Evolutionary conservation across 2,329 filamentous ascomycete genomes (phyloP), one percentile per base, ranked within the genome.

Genomic region (Aspergillus sp.): DNA sequence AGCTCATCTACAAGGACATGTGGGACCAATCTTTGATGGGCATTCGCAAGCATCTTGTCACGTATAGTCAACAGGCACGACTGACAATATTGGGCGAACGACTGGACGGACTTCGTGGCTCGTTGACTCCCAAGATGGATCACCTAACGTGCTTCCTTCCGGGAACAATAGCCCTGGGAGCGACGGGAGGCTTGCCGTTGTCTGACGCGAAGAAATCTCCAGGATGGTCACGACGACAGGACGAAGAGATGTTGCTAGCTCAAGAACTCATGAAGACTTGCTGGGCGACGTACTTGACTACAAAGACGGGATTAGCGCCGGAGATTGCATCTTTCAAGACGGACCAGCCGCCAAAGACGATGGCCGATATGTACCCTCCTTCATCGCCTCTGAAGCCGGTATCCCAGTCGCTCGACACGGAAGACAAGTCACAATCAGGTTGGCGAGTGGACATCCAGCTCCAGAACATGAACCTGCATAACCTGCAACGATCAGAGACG

Each of bases 131-230:
- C 20, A 98, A 98, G 71, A 97, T 98, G 90, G 93, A 98, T 63
- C 93, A 98, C 63, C 77, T 97, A 4, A 91, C 95, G 33, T 98
- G 93, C 72, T 98, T 98, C 76, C 85, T 96, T 81, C 90, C 91
- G 0, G 93, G 93, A 7, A 96, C 91, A 3, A 95, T 98, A 60
- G 91, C 91, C 0, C 78, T 98, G 1, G 90, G 81, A 0, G 88
- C 83, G 0, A 98, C 93, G 0, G 86, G 83, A 32, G 93, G 93
- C 1, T 68, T 86, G 30, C 80, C 85, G 0, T 81, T 95, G 50
- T 76, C 79, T 1, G 82, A 90, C 62, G 91, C 91, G 10, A 84
- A 81, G 56, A 85, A 86, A 64, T 74, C 80, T 1, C 73, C 82
- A 0, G 78, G 74, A 6, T 97, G 93, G 93, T 82, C 79, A 30